These are phyloP conservation scores for Lactifluus rugatus DNA, from an alignment of 768 basidiomycete species.

Conservation along the genomic window DNA sequence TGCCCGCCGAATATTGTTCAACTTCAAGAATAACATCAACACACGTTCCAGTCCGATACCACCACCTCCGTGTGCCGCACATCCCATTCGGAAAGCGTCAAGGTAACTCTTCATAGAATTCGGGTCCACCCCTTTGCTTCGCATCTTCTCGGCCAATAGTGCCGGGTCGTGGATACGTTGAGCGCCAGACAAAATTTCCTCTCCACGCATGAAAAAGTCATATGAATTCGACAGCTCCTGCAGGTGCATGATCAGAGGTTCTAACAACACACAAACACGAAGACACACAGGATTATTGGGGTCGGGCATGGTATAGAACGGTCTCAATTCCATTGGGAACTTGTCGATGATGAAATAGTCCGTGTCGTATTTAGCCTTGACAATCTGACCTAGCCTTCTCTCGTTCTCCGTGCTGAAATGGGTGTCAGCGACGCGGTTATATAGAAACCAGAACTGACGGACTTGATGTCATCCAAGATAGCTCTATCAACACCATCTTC, in stretches of 20 bases:
- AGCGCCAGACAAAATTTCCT: conserved; percentile 96
- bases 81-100: conserved; percentile 91
- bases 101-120: conserved; percentile 86
- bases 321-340: conserved; percentile 90
- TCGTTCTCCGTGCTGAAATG: conserved; percentile 81
- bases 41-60: conserved; percentile 95
- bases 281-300: conserved; percentile 69
- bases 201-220: conserved; percentile 99
- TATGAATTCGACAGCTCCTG: conserved; percentile 94
- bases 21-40: conserved; percentile 93
- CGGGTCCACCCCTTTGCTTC: conserved; percentile 78
- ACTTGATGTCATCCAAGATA: conserved; percentile 85
- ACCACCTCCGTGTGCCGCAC: conserved; percentile 93
- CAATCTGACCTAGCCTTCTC: conserved; percentile 80
- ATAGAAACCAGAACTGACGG: conserved; percentile 22
- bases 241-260: not conserved
- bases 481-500: conserved; percentile 78
- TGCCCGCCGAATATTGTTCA: conserved; percentile 90
- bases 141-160: conserved; percentile 79
- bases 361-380: conserved; percentile 89
- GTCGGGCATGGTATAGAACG: conserved; percentile 99
- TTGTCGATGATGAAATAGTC: conserved; percentile 99
- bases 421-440: not conserved
- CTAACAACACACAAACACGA: not conserved
- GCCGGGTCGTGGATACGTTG: conserved; percentile 92